These are phyloP conservation scores for Aspergillus niger DNA, from an alignment of 2,329 filamentous ascomycete genomes.

Conservation along the genomic window DNA sequence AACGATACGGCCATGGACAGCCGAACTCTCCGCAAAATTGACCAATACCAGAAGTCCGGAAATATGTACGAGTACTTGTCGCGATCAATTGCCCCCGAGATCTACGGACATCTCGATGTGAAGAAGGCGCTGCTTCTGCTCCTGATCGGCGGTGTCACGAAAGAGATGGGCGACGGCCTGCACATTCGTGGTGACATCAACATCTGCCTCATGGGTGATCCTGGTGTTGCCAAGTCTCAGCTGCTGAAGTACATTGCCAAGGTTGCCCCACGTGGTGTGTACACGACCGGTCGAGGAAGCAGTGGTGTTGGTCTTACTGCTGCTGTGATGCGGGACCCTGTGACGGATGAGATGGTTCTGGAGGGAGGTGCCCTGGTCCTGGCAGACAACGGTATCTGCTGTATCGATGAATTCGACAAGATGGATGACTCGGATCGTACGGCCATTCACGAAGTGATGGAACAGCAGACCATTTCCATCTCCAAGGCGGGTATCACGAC, in stretches of 20 bases:
- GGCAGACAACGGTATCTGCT: constrained; percentile 80
- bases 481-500: constrained; percentile 95
- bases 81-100: constrained; percentile 95
- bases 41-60: constrained; percentile 78
- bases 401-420: constrained; percentile 84
- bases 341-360: constrained; percentile 76
- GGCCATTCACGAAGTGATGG: constrained; percentile 85
- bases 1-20: constrained; percentile 86
- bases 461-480: constrained; percentile 82
- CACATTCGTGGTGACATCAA: constrained; percentile 99
- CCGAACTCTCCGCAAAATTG: constrained; percentile 77
- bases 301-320: constrained; percentile 80
- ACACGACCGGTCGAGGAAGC: constrained; percentile 79
- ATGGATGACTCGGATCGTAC: constrained; percentile 79
- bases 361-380: constrained; percentile 78
- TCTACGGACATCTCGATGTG: constrained; percentile 93
- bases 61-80: constrained; percentile 95
- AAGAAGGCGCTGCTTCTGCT: constrained; percentile 97
- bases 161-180: constrained; percentile 98
- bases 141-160: constrained; percentile 92
- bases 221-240: constrained; percentile 98
- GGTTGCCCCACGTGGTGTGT: constrained; percentile 88
- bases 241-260: constrained; percentile 98
- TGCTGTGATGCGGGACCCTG: constrained; percentile 77
- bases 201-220: constrained; percentile 97